Percentiles rank a stretch among this genome's conserved stretches.
phyloP scores from a whole-genome alignment of 2,329 filamentous ascomycete species.

The Trichothecium sympodiale region DNA sequence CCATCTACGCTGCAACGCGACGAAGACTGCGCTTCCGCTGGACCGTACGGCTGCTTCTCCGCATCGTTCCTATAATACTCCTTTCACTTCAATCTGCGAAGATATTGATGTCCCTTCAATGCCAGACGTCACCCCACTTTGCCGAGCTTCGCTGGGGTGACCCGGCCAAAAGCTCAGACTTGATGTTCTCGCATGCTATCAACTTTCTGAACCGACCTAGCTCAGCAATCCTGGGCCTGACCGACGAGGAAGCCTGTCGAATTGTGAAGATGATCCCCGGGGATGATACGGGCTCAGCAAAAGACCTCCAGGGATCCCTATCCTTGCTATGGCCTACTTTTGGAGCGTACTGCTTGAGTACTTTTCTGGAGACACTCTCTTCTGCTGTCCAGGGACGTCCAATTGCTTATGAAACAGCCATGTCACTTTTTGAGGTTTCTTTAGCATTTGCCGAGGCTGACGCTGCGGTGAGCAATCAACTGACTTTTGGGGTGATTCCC shows the following conservation, averaged over 20 bases:
- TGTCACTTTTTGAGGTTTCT: conserved; percentile 94
- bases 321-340: conserved; percentile 68
- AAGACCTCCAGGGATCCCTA: conserved; percentile 63
- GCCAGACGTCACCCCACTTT: conserved; percentile 74
- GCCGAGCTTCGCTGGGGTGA: conserved; percentile 59
- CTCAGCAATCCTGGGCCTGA: conserved; percentile 59
- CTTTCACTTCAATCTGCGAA: conserved; percentile 57
- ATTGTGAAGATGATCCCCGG: conserved; percentile 59
- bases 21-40: conserved; percentile 67
- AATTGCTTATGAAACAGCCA: conserved; percentile 76
- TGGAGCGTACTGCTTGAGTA: conserved; percentile 58
- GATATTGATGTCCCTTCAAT: conserved; percentile 77
- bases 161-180: conserved; percentile 48
- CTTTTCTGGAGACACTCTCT: conserved; percentile 80
- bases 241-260: conserved; percentile 63
- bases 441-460: conserved; percentile 94
- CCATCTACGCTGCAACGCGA: conserved; percentile 85
- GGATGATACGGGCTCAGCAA: conserved; percentile 35
- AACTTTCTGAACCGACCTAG: conserved; percentile 62
- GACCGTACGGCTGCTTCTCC: conserved; percentile 58
- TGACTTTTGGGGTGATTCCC: conserved; percentile 52
- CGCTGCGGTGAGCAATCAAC: conserved; percentile 68
- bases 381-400: conserved; percentile 79
- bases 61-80: conserved; percentile 59
- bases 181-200: conserved; percentile 61